Conservation (phyloP, 2,329 filamentous ascomycete species). For the Paecilomyces dactylethromorphus region DNA sequence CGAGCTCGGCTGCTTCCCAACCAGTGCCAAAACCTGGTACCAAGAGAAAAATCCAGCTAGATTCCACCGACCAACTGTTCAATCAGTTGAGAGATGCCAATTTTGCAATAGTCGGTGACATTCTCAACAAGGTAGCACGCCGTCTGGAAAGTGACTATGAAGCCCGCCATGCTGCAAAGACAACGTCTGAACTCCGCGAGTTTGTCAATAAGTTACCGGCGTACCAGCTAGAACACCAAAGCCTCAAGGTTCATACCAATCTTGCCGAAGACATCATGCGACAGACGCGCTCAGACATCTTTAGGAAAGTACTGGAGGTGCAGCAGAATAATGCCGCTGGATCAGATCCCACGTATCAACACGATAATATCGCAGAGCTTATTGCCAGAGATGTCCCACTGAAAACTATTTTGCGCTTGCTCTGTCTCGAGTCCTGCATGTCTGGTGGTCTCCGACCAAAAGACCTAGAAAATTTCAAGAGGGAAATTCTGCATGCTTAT, state of each 20-base stretch:
- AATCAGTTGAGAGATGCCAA: constrained; percentile 84
- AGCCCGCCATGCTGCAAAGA: constrained; percentile 76
- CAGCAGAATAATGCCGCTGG: constrained; percentile 94
- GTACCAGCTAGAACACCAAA: constrained; percentile 89
- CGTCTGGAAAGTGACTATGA: constrained; percentile 84
- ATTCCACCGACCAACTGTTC: constrained; percentile 84
- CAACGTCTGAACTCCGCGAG: constrained; percentile 82
- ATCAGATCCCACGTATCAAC: constrained; percentile 79
- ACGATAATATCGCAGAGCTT: constrained; percentile 89
- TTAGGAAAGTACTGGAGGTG: constrained; percentile 81
- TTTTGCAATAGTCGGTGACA: constrained; percentile 84
- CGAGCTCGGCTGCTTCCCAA: constrained; percentile 44
- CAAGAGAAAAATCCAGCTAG: constrained; percentile 83
- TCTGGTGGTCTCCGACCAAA: constrained; percentile 80
- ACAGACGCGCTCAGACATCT: constrained; percentile 80
- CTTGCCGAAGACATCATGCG: constrained; percentile 95
- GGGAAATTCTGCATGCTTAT: constrained; percentile 83
- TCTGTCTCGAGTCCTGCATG: constrained; percentile 88
- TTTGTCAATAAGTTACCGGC: constrained; percentile 91
- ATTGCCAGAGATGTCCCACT: constrained; percentile 80
- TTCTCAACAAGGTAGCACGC: constrained; percentile 85
- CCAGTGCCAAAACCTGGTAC: constrained; percentile 52
- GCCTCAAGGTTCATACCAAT: constrained; percentile 83
- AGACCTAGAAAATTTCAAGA: constrained; percentile 84
- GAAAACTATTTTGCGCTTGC: constrained; percentile 70